phyloP scores from a whole-genome alignment of 106 monocot genomes.

The Iris macrosiphon region DNA sequence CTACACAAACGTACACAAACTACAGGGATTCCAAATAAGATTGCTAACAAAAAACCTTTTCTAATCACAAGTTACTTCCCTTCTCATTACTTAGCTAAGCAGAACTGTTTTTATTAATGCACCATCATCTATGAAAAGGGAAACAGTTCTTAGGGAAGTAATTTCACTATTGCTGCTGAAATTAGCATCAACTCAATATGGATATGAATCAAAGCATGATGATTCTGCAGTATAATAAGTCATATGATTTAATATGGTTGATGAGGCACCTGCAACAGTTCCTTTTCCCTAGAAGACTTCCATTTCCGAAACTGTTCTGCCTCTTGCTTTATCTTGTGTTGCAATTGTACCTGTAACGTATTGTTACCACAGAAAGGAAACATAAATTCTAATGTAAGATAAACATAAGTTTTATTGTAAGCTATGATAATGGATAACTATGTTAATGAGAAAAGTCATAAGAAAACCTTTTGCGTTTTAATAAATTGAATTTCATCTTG shows the following conservation, averaged over 20 bases:
- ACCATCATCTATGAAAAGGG: no score
- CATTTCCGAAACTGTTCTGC: constrained; percentile 92
- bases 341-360: constrained; percentile 74
- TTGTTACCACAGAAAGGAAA: background rate
- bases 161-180: background rate
- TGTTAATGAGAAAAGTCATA: constrained; percentile 1
- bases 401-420: no score
- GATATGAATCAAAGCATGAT: background rate
- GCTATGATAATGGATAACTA: no score
- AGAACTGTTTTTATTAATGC: no score
- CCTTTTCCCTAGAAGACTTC: constrained; percentile 97
- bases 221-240: background rate
- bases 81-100: no score
- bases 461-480: constrained; percentile 81
- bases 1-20: no score
- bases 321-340: constrained; percentile 96
- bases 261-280: constrained; percentile 72
- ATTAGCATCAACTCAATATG: no score
- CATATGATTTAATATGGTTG: background rate
- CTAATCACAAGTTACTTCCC: no score
- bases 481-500: constrained; percentile 98
- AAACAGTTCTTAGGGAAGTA: no score
- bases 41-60: no score
- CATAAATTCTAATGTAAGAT: background rate
- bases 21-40: no score